Base-by-base conservation (phyloP, 2,329 filamentous ascomycete genomes). In the Hypoxylon sp. region DNA sequence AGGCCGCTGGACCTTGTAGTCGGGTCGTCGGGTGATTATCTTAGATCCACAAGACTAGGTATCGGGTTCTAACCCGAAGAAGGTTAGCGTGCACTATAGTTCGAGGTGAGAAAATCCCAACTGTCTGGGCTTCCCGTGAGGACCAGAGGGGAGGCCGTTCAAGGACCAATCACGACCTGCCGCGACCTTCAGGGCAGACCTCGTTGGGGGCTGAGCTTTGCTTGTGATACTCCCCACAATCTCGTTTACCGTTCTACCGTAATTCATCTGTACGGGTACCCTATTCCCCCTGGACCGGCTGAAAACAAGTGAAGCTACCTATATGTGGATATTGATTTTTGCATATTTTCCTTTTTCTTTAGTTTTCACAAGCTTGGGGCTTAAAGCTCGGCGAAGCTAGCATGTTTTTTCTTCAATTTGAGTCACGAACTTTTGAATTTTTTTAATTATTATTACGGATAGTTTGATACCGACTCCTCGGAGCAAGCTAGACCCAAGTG, bases 21-120 rank as follows among this genome's bases (percentile, higher is more conserved):
- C 66, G 66, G 66, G 58, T 66, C 52, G 62, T 69, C 69, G 69
- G 69, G 66, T 69, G 66, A 64, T 69, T 66, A 66, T 62, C 63
- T 61, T 6, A 69, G 66, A 69, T 71, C 66, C 66, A 66, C 66
- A 44, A 44, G 47, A 58, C 33, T 42, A 59, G 58, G 53, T 67
- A 70, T 58, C 66, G 67, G n/a, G 24, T 11, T 3, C 57, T 67
- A 65, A 26, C 24, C 51, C 11, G 1, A 9, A 55, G 59, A 4
- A 2, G 26, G 53, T 11, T 65, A 65, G 64, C 19, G 33, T 13
- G 9, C 13, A 19, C 29, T 39, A 31, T 59, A 58, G 53, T 47
- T 47, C 42, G 48, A 57, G 52, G 47, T 39, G 22, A 60, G 33
- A 66, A 48, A 63, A 52, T 58, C 69, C 69, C 69, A 71, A 71